A percentile compares a stretch with the other conserved stretches of the same genome.
Conservation (phyloP, 2,329 filamentous ascomycete species). For the Fusarium citri region DNA sequence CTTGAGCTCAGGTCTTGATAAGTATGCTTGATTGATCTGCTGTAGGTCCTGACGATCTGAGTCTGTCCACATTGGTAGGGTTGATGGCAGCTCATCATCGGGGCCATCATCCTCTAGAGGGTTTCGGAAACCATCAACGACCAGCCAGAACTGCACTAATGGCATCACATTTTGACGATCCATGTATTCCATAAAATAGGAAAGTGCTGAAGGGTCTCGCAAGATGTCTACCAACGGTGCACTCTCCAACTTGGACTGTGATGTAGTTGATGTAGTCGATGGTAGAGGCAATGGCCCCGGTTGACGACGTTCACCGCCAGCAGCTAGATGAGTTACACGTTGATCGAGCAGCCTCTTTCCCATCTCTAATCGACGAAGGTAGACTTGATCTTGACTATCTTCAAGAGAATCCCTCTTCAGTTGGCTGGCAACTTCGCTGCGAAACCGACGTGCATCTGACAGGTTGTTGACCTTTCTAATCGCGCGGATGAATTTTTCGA, state of each 20-base stretch:
- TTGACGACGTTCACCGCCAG: slow-evolving; percentile 66
- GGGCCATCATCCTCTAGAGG: slow-evolving; percentile 83
- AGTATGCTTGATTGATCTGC: slow-evolving; percentile 91
- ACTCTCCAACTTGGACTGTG: slow-evolving; percentile 75
- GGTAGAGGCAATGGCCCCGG: slow-evolving; percentile 41
- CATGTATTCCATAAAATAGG: slow-evolving; percentile 99
- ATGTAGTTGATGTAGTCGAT: slow-evolving; percentile 42
- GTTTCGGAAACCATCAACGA: slow-evolving; percentile 95
- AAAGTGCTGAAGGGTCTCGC: slow-evolving; percentile 88
- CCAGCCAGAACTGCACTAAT: slow-evolving; percentile 97
- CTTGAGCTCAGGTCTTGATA: slow-evolving; percentile 83
- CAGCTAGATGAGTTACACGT: slow-evolving; percentile 83
- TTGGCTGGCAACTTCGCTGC: slow-evolving; percentile 92
- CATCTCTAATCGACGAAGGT: slow-evolving; percentile 89
- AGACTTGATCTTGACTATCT: slow-evolving; percentile 84
- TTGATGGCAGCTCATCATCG: slow-evolving; percentile 71
- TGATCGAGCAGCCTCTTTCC: slow-evolving; percentile 92
- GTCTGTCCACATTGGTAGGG: slow-evolving; percentile 78
- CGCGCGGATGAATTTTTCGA: slow-evolving; percentile 91
- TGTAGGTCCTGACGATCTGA: slow-evolving; percentile 88
- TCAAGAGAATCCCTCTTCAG: slow-evolving; percentile 84
- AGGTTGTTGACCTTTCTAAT: slow-evolving; percentile 91
- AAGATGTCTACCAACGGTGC: slow-evolving; percentile 86
- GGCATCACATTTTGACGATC: slow-evolving; percentile 88
- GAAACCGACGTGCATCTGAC: slow-evolving; percentile 90